These are phyloP conservation scores for Trapa bicornis DNA, from an alignment of 345 rosid species.

Conservation along the genomic window DNA sequence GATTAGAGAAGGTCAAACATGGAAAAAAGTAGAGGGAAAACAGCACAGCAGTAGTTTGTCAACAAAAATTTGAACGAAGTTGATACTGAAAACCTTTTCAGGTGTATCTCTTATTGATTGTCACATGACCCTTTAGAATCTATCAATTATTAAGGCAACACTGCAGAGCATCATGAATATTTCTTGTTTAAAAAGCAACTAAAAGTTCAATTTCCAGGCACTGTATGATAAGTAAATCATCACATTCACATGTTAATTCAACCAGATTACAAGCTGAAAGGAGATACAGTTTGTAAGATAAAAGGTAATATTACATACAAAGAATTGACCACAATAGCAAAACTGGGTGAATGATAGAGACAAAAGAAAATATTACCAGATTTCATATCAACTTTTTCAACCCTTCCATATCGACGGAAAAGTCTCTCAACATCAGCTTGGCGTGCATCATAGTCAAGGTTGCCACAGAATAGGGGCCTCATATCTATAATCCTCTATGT, in stretches of 20 bases:
- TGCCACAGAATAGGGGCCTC: conserved; percentile 91
- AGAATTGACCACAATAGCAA: not conserved
- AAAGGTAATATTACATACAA: too few relatives aligned
- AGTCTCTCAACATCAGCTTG: conserved; percentile 82
- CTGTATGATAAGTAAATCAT: not conserved
- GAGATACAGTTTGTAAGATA: not conserved
- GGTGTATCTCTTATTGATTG: not conserved
- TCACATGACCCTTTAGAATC: not conserved
- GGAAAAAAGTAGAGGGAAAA: not conserved
- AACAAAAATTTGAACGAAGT: not conserved
- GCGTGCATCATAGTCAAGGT: conserved; percentile 84
- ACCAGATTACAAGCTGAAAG: not conserved
- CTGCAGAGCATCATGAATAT: not conserved
- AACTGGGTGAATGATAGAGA: not conserved
- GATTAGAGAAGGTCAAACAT: not conserved
- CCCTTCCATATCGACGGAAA: conserved; percentile 70
- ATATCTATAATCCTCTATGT: conserved; percentile 16
- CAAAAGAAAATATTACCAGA: conserved; percentile 46
- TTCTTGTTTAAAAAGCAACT: not conserved
- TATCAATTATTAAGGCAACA: not conserved
- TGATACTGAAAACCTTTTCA: not conserved
- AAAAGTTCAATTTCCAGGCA: not conserved
- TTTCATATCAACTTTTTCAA: conserved; percentile 91
- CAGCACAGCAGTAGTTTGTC: not conserved
- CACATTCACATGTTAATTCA: not conserved